Base-by-base conservation (phyloP, 2,329 filamentous ascomycete genomes). In the Fusarium aywerte region DNA sequence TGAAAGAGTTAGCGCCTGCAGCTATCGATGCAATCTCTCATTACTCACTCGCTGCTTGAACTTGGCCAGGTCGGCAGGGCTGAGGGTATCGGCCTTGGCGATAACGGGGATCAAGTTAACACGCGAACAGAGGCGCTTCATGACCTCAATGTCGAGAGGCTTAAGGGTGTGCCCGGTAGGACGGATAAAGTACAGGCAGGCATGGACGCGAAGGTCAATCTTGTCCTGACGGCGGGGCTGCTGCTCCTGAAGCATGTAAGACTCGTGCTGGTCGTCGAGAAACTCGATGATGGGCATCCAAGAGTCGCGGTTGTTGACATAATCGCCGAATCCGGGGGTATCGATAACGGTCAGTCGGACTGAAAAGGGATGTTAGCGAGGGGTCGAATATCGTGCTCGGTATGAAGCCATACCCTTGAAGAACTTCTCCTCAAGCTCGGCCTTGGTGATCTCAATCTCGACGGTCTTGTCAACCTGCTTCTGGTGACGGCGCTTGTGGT, bases 201-300 rank as follows among this genome's bases (percentile, higher is more conserved):
- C 92, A 80, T 99, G 96, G 72, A 99, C 96, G 84, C 96, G 94
- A 76, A 99, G 92, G 79, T 99, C 96, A 76, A 99, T 99, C 89
- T 98, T 99, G 86, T 99, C 96, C 77, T 91, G 90, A 77, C 96
- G 93, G 82, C 93, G 93, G 74, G 96, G 96, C 84, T 99, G 96
- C 83, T 99, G 96, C 89, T 99, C 96, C 86, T 99, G 96, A 79
- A 99, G 88, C 96, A 99, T 99, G 84, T 99, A 99, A 35, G 96
- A 99, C 87, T 99, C 96, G 81, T 99, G 96, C 87, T 99, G 96
- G 84, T 99, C 96, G 83, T 99, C 96, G 76, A 99, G 87, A 86
- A 99, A 99, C 83, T 99, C 96, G 82, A 99, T 98, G 79, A 99
- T 98, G 79, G 96, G 96, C 88, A 97, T 96, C 96, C 96, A 99